These are phyloP conservation scores for Emericellopsis atlantica DNA, from an alignment of 2,329 filamentous ascomycete species.

Conservation along the genomic window DNA sequence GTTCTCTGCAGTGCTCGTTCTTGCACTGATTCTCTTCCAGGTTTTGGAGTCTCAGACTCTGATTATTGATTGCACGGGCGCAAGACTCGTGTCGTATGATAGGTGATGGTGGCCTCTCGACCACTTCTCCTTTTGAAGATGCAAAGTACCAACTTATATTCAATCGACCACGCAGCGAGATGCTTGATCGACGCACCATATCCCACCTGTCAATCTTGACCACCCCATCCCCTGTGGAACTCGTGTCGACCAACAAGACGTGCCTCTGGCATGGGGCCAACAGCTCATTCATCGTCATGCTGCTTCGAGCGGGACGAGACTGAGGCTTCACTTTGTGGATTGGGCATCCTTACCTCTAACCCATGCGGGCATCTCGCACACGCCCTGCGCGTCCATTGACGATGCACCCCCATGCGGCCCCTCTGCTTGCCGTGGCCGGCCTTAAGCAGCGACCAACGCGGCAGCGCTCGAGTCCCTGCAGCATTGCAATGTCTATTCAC, in stretches of 20 bases:
- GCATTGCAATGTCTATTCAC: background rate
- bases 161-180: background rate
- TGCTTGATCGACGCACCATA: constrained; percentile 10
- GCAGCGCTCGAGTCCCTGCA: constrained; percentile 2
- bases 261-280: constrained; percentile 6
- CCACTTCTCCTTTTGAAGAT: constrained; percentile 8
- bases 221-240: constrained; percentile 4
- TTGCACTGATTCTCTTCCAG: too few species aligned
- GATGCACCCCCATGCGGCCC: background rate
- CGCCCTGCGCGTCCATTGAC: background rate
- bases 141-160: constrained; percentile 25
- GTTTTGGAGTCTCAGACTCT: too few species aligned
- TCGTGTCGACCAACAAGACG: constrained; percentile 11
- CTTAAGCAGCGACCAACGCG: background rate
- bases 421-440: background rate
- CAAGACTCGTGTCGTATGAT: too few species aligned
- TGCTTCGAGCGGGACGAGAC: constrained; percentile 20
- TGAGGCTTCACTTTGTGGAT: constrained; percentile 21
- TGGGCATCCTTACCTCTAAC: constrained; percentile 25
- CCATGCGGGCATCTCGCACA: constrained; percentile 13
- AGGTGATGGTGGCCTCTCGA: background rate
- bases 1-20: too few species aligned
- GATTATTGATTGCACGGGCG: too few species aligned
- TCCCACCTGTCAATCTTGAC: constrained; percentile 2
- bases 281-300: constrained; percentile 4